Evolutionary conservation across 148 eudicot genomes (phyloP), one percentile per base, ranked within the genome.

Genomic region (Rheum nobile): DNA sequence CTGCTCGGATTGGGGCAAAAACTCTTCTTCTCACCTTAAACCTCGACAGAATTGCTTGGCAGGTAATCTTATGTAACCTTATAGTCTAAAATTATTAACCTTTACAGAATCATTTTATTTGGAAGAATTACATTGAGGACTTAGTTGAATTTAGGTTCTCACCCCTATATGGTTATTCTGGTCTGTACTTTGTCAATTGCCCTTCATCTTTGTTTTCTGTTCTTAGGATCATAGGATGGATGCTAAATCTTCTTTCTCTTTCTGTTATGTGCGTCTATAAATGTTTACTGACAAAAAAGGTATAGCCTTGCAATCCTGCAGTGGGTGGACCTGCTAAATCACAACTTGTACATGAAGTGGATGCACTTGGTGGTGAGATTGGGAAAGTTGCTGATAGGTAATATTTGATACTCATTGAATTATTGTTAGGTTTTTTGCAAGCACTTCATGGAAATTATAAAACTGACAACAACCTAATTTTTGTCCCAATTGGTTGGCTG

Each of bases 251-350:
- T n/a, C n/a, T n/a, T n/a, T 61, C 47, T 14, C 65, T 8, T 71
- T 70, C 11, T 71, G 67, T 50, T 75, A 35, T 34, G 32, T 55
- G 63, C 48, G 17, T 61, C 65, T 22, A 48, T 42, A 44, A 34
- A 43, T n/a, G 28, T 39, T 75, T 71, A 28, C 78, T 80, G 72
- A 77, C 47, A 71, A 8, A 63, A 48, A 65, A 80, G 57, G 71
- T 88, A 78, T 88, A 96, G 99, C 99, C 99, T 77, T 96, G 99
- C 88, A 92, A 96, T 86, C 99, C 99, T 50, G 99, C 99, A 69
- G 97, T 96, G 57, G 99, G 99, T 74, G 99, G 99, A 31, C 99
- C 97, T 82, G 99, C 99, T 77, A 96, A 96, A 82, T 92, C 97
- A 71, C 99, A 96, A 77, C 89, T 96, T 74, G 99, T 96, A 73